Evolutionary conservation across 805 yeast genomes (phyloP), one percentile per base, ranked within the genome.

Genomic region (Candida berthetii): DNA sequence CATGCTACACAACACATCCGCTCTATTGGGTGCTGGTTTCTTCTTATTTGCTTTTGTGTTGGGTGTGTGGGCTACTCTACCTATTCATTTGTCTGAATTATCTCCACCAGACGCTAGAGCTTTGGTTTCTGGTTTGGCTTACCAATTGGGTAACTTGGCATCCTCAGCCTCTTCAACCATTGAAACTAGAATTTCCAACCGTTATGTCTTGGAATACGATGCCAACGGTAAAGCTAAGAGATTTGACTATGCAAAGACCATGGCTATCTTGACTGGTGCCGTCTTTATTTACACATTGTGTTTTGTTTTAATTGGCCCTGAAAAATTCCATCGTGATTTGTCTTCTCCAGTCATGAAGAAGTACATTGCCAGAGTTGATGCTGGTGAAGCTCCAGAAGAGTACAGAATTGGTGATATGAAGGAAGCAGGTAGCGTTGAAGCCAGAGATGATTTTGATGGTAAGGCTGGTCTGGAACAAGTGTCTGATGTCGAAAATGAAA

Each of bases 51-150:
- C 74, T 54, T 72, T 74, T 43, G 81, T 82, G 10, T 78, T 80
- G 60, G 89, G 88, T 32, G 80, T 81, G 3, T 83, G 86, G 84
- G 88, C 88, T 47, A 77, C 82, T 39, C 67, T 77, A 13, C 88
- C 89, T 28, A 70, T 78, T 27, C 81, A 81, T 56, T 62, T 83
- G 32, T 66, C 81, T 7, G 90, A 83, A 58, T 64, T 83, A 39
- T 73, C 85, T 15, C 82, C 80, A 43, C 82, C 85, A 22, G 75
- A 76, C 34, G 78, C 79, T 51, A 68, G 86, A 54, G 69, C 85
- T 2, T 69, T 82, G 50, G 70, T 80, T 27, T 72, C 75, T 24
- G 87, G 87, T 41, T 61, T 78, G 29, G 70, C 79, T 9, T 82
- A 82, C 55, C 89, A 82, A 61, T 69, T 82, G 43, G 89, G 89